These are phyloP conservation scores for Ganoderma meredithae DNA, from an alignment of 1,284 basidiomycete species.

Conservation along the genomic window DNA sequence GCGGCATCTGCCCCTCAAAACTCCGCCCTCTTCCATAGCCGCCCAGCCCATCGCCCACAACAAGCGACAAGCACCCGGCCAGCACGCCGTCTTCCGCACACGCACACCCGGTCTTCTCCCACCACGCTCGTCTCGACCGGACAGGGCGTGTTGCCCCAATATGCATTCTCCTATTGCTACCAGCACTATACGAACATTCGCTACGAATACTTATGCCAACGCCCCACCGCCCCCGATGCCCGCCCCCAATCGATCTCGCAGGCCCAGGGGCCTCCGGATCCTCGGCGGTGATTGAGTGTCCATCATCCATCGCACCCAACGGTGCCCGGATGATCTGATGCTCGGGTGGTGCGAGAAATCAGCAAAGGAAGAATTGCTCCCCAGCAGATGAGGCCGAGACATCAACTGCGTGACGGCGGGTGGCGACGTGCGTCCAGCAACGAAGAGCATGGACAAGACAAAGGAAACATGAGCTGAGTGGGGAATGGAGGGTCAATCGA, in stretches of 20 bases:
- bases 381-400: constrained; percentile 21
- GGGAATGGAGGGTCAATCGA: constrained; percentile 25
- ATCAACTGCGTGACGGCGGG: constrained; percentile 10
- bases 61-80: constrained; percentile 17
- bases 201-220: constrained; percentile 17
- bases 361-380: constrained; percentile 26
- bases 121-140: not conserved
- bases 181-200: constrained; percentile 12
- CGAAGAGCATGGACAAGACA: constrained; percentile 23
- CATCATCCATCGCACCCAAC: constrained; percentile 35
- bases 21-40: constrained; percentile 47
- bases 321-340: constrained; percentile 32
- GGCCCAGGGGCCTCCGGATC: constrained; percentile 30
- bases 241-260: constrained; percentile 22
- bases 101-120: constrained; percentile 5
- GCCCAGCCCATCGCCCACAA: constrained; percentile 21
- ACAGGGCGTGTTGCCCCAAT: constrained; percentile 8
- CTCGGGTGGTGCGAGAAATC: constrained; percentile 28
- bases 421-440: constrained; percentile 8
- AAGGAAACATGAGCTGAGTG: constrained; percentile 5
- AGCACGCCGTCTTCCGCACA: constrained; percentile 2
- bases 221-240: constrained; percentile 14
- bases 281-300: constrained; percentile 36
- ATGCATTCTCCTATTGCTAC: constrained; percentile 11
- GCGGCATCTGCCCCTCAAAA: constrained; percentile 43